These are phyloP conservation scores for Ogataea pignaliae DNA, from an alignment of 805 yeast species.

Conservation along the genomic window DNA sequence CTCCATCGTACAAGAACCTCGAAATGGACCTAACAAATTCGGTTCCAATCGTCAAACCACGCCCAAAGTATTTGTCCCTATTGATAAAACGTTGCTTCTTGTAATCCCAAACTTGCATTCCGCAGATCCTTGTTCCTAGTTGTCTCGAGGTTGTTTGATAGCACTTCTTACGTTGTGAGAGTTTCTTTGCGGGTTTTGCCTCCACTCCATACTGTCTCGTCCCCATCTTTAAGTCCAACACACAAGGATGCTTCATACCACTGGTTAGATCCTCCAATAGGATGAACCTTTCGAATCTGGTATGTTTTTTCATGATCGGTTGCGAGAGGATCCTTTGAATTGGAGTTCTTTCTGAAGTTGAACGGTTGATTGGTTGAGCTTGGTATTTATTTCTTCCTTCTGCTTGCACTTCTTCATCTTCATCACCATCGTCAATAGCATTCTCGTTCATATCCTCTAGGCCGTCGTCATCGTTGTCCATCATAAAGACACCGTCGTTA, in stretches of 20 bases:
- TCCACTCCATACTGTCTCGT: slow-evolving; percentile 98
- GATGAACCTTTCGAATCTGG: slow-evolving; percentile 75
- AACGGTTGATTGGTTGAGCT: too few relatives aligned
- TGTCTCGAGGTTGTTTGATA: slow-evolving; percentile 69
- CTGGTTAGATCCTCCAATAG: slow-evolving; percentile 86
- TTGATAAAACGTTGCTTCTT: slow-evolving; percentile 46
- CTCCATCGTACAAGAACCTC: slow-evolving; percentile 78
- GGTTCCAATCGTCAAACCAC: slow-evolving; percentile 63
- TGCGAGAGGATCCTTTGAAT: slow-evolving; percentile 1
- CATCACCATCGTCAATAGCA: slow-evolving; percentile 15
- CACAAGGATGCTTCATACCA: slow-evolving; percentile 82
- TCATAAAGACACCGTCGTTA: slow-evolving; percentile 5
- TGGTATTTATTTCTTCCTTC: slow-evolving; percentile 1
- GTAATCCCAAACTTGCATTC: slow-evolving; percentile 80
- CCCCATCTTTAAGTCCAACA: slow-evolving; percentile 94
- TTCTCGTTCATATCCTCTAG: slow-evolving; percentile 7
- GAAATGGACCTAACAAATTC: slow-evolving; percentile 74
- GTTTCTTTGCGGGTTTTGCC: slow-evolving; percentile 65
- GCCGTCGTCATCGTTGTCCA: slow-evolving; percentile 9
- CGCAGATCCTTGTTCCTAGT: slow-evolving; percentile 92
- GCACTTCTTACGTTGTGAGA: slow-evolving; percentile 81
- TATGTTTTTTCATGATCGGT: slow-evolving; percentile 24
- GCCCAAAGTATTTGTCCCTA: slow-evolving; percentile 90
- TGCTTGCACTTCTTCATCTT: slow-evolving; percentile 2
- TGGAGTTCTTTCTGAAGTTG: too few relatives aligned